Evolutionary conservation across 2,329 filamentous ascomycete species (phyloP), one percentile per base, ranked within the genome.

Genomic region (Cladosporium colombiae): DNA sequence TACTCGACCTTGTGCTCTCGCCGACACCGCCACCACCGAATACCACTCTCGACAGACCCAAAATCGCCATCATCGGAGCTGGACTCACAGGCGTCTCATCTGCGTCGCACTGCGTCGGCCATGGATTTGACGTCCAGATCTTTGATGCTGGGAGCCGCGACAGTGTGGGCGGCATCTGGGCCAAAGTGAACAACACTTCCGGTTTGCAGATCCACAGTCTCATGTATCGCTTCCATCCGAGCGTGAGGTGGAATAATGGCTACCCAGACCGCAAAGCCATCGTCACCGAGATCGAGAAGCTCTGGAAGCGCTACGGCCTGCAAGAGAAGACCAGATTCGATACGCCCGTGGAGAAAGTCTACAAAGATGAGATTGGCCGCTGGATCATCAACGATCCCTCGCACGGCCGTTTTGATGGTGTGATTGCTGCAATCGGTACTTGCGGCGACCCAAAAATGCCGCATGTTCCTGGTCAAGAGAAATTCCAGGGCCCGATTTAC

Each of bases 181-280:
- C 72, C 18, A 70, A 68, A 65, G 73, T 71, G 66, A 91, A 88
- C 85, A 85, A 77, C 91, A 93, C 91, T 0, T 93, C 91, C 0
- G 87, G 90, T 18, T 84, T 96, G 0, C 91, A 95, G 73, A 93
- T 96, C 25, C 91, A 96, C 76, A 91, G 88, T 23, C 77, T 93
- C 66, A 95, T 95, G 91, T 96, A 94, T 77, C 86, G 92, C 25
- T 96, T 96, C 75, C 91, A 94, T 70, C 92, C 92, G 0, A 90
- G 89, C 0, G 86, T 96, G 1, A 83, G 85, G 67, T 96, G 91
- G 88, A 81, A 85, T 37, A 81, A 83, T 33, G 91, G 91, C n/a
- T 96, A 96, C 73, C 92, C 92, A 0, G 84, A 89, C 67, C 88
- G 91, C 59, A 81, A 89, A 69, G 87, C 93, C 76, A 95, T 96